Evolutionary conservation across 1,284 basidiomycete genomes (phyloP).

Genomic region (Ganoderma resinaceum): DNA sequence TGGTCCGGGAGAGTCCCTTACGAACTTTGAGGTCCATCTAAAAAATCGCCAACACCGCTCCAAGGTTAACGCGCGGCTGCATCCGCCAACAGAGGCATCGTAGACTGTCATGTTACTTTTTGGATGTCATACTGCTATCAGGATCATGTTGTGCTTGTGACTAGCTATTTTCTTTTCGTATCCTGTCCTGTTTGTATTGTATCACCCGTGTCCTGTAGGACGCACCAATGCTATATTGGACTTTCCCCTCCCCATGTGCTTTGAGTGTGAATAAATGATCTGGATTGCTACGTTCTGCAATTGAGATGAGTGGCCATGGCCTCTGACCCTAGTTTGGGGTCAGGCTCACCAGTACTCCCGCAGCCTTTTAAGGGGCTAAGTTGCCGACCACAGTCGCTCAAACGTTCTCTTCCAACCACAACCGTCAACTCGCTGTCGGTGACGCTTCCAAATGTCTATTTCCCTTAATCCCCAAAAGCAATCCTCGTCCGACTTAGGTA

Average conservation of each 20-base stretch:
- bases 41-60: constrained; percentile 76
- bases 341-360: background rate
- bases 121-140: constrained; percentile 31
- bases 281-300: background rate
- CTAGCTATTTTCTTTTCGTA: constrained; percentile 27
- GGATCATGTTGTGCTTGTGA: constrained; percentile 36
- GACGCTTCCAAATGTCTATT: too few relatives aligned
- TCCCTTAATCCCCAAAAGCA: too few relatives aligned
- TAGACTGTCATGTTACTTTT: constrained; percentile 17
- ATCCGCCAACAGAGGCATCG: constrained; percentile 20
- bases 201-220: constrained; percentile 16
- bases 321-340: background rate
- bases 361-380: too few relatives aligned
- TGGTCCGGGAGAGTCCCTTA: constrained; percentile 88
- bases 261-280: background rate
- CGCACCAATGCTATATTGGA: constrained; percentile 19
- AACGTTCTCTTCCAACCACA: too few relatives aligned
- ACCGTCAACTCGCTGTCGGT: too few relatives aligned
- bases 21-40: constrained; percentile 94
- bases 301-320: too few relatives aligned
- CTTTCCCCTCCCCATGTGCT: background rate
- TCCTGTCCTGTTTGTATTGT: constrained; percentile 29
- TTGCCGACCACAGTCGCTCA: too few relatives aligned
- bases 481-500: too few relatives aligned
- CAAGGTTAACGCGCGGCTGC: constrained; percentile 56